These are phyloP conservation scores for Phytophthora sansomeana DNA, from an alignment of 352 stramenopile genomes.

Conservation along the genomic window DNA sequence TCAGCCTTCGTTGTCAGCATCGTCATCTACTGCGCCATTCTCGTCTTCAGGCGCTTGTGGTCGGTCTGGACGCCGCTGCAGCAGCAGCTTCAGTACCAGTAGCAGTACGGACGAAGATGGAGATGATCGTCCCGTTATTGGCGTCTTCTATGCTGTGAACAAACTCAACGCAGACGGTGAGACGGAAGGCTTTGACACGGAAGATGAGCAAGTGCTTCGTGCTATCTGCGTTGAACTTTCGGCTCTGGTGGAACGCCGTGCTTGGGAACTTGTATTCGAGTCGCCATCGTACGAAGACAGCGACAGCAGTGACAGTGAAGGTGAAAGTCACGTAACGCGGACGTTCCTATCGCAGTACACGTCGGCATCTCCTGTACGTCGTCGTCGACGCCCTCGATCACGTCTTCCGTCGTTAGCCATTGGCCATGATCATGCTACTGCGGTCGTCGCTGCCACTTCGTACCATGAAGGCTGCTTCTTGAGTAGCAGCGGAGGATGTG, in stretches of 20 bases:
- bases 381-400: constrained; percentile 38
- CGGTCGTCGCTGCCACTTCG: constrained; percentile 45
- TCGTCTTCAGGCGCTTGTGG: constrained; percentile 24
- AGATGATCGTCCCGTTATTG: constrained; percentile 62
- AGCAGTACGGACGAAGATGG: constrained; percentile 62
- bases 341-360: constrained; percentile 84
- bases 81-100: constrained; percentile 49
- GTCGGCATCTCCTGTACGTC: constrained; percentile 50
- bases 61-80: constrained; percentile 42
- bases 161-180: constrained; percentile 54
- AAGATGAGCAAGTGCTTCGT: constrained; percentile 75
- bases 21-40: constrained; percentile 22
- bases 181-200: constrained; percentile 55
- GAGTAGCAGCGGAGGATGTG: constrained; percentile 27
- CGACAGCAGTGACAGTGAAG: constrained; percentile 52
- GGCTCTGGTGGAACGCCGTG: constrained; percentile 67
- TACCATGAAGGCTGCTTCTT: constrained; percentile 52
- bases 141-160: constrained; percentile 86
- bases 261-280: constrained; percentile 81
- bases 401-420: constrained; percentile 37
- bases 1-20: constrained; percentile 35
- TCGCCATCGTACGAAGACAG: constrained; percentile 50
- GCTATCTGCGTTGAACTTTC: constrained; percentile 72
- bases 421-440: constrained; percentile 43
- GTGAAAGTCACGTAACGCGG: constrained; percentile 55